Percentiles rank a stretch among this genome's conserved stretches.
Evolutionary conservation across 345 rosid species (phyloP).

Genomic region (Ricinus communis): DNA sequence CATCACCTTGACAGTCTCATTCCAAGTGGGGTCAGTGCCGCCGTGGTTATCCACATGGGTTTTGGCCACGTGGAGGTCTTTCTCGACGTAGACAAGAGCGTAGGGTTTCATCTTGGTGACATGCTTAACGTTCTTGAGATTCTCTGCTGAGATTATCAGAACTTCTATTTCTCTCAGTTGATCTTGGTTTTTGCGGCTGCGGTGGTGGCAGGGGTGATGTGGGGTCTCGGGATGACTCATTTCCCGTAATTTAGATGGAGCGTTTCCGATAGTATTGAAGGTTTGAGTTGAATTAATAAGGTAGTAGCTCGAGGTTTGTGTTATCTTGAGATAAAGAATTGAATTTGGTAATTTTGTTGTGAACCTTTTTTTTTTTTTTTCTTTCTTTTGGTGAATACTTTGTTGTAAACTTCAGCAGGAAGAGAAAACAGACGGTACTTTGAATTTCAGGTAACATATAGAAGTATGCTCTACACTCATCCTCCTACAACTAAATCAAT

Average conservation of each 20-base stretch:
- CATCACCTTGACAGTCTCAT: slow-evolving; percentile 20
- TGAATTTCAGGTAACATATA: no score
- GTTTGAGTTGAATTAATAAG: neutral
- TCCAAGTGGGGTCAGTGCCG: slow-evolving; percentile 16
- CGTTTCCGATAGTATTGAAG: neutral
- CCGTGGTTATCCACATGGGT: slow-evolving; percentile 20
- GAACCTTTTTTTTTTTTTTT: no score
- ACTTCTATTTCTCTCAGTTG: slow-evolving; percentile 29
- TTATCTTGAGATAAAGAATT: no score
- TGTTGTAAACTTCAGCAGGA: no score
- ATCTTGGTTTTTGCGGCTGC: slow-evolving; percentile 15
- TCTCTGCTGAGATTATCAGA: slow-evolving; percentile 23
- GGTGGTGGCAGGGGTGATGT: slow-evolving; percentile 22
- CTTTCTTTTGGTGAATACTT: no score
- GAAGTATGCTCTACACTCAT: no score
- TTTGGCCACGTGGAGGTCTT: slow-evolving; percentile 7
- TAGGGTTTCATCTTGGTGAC: slow-evolving; percentile 19
- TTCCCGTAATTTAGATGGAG: neutral
- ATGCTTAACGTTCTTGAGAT: slow-evolving; percentile 25
- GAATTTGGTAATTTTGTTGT: no score
- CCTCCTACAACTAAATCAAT: no score
- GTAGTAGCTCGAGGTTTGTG: neutral
- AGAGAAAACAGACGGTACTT: no score
- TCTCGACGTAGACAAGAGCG: slow-evolving; percentile 18
- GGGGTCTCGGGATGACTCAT: slow-evolving; percentile 6